phyloP scores from a whole-genome alignment of 306 rosid species.

The Prosopis cineraria region DNA sequence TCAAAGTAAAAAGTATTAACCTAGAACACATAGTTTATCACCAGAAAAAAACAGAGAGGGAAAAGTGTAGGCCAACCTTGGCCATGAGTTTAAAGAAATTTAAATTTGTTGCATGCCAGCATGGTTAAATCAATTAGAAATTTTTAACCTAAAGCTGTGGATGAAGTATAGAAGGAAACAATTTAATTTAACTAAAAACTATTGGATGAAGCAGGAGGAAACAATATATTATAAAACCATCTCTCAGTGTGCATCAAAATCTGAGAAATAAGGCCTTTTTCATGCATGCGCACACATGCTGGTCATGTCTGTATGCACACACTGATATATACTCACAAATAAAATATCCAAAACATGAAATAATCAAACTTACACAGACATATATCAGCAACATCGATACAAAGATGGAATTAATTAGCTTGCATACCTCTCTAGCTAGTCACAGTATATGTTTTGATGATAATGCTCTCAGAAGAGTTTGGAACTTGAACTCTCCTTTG shows the following conservation, averaged over 20 bases:
- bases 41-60: too few species aligned
- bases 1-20: too few species aligned
- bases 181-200: too few species aligned
- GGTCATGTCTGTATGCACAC: neutral
- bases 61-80: too few species aligned
- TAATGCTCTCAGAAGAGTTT: neutral
- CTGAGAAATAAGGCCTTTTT: neutral
- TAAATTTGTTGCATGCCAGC: neutral
- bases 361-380: neutral
- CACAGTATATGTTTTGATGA: neutral
- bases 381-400: too few species aligned
- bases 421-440: constrained; percentile 40
- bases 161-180: too few species aligned
- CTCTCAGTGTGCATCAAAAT: too few species aligned
- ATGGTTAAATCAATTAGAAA: neutral
- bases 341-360: neutral
- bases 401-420: neutral
- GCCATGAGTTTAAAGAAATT: too few species aligned
- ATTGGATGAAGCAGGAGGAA: neutral
- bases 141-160: neutral
- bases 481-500: neutral
- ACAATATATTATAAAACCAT: too few species aligned
- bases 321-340: neutral
- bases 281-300: neutral
- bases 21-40: too few species aligned